Evolutionary conservation across 108 stramenopile genomes (phyloP).

Genomic region (Cylindrotheca fusiformis): DNA sequence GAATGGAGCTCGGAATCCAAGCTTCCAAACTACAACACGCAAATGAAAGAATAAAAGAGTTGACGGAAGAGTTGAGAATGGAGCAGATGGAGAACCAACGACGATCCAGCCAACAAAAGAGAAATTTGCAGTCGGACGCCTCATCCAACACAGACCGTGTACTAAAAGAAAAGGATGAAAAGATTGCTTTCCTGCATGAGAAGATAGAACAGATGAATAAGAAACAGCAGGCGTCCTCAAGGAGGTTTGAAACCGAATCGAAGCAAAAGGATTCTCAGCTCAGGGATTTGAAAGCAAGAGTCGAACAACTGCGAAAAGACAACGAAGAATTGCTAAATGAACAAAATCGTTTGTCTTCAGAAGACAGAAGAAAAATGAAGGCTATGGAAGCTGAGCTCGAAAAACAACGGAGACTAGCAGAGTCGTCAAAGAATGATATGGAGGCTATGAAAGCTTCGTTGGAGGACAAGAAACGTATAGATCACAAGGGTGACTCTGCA

Average conservation of each 20-base stretch:
- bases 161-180: not conserved
- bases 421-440: not conserved
- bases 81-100: not conserved
- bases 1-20: not conserved
- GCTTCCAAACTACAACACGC: not conserved
- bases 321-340: too few species aligned
- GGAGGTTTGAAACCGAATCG: not conserved
- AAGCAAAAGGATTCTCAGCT: not conserved
- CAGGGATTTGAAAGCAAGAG: not conserved
- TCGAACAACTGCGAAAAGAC: not conserved
- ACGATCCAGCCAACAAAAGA: not conserved
- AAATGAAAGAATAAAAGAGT: not conserved
- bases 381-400: not conserved
- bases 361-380: too few species aligned
- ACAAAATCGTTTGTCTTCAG: too few species aligned
- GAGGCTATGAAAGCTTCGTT: not conserved
- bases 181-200: not conserved
- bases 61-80: not conserved
- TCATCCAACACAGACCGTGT: not conserved
- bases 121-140: not conserved
- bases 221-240: not conserved
- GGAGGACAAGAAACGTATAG: not conserved
- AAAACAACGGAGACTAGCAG: not conserved
- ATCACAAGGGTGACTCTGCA: too few species aligned
- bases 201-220: not conserved